A percentile compares a stretch with the other conserved stretches of the same genome.
These are phyloP conservation scores for Cyclotella kingstonii DNA, from an alignment of 108 stramenopile species.

Conservation along the genomic window DNA sequence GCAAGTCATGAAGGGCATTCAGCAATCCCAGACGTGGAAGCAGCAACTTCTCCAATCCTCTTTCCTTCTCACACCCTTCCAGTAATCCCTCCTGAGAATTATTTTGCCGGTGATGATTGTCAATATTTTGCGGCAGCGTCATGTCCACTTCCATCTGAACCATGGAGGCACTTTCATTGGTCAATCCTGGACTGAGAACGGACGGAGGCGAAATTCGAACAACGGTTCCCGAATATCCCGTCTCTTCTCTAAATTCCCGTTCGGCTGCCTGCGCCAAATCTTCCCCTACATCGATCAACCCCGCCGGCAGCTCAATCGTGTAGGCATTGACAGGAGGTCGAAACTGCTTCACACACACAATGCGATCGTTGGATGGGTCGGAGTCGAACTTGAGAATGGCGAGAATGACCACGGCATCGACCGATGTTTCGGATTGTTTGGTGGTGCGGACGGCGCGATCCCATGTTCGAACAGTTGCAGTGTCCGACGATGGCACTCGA, in stretches of 20 bases:
- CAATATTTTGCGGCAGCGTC: slow-evolving; percentile 10
- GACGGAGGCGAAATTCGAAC: slow-evolving; percentile 32
- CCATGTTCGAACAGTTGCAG: slow-evolving; percentile 43
- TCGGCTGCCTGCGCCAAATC: slow-evolving; percentile 42
- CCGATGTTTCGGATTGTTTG: slow-evolving; percentile 29
- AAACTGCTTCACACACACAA: slow-evolving; percentile 58
- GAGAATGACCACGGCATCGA: slow-evolving; percentile 69
- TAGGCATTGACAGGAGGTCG: slow-evolving; percentile 60
- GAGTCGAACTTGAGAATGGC: slow-evolving; percentile 42
- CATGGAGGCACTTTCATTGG: slow-evolving; percentile 58
- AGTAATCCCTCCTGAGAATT: slow-evolving; percentile 3
- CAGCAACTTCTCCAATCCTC: slow-evolving; percentile 42
- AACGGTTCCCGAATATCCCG: slow-evolving; percentile 60
- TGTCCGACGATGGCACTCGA: slow-evolving; percentile 10
- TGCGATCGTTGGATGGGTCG: slow-evolving; percentile 9
- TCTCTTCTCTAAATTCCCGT: slow-evolving; percentile 73
- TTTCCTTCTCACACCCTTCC: slow-evolving; percentile 39
- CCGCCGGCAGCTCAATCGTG: slow-evolving; percentile 80
- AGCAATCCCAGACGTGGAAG: slow-evolving; percentile 24
- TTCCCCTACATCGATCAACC: slow-evolving; percentile 72
- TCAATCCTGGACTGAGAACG: slow-evolving; percentile 66
- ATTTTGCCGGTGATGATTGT: slow-evolving; percentile 1
- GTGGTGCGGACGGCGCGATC: slow-evolving; percentile 66
- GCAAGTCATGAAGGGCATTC: slow-evolving; percentile 31
- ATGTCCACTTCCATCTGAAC: slow-evolving; percentile 65